Evolutionary conservation across 148 eudicot species (phyloP).

Genomic region (Amaranthus cruentus): DNA sequence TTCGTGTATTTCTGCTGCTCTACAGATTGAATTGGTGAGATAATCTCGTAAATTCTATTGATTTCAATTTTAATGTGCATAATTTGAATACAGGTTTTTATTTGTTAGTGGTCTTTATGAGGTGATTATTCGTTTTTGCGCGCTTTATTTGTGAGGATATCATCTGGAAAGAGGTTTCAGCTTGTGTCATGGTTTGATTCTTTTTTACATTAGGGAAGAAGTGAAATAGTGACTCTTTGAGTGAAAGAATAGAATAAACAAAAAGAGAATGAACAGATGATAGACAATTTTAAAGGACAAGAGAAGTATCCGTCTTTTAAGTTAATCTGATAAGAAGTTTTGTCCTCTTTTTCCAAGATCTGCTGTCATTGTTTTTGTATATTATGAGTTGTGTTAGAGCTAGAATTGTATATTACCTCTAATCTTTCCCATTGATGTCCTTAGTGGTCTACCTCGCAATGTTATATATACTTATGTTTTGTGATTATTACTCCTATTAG

Average conservation of each 20-base stretch:
- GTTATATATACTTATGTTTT: not conserved
- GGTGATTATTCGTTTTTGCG: not conserved
- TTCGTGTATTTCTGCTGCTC: slow-evolving; percentile 50
- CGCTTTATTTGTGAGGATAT: not conserved
- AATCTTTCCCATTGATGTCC: not conserved
- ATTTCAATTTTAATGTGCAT: not conserved
- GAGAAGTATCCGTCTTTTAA: no score
- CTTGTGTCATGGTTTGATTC: not conserved
- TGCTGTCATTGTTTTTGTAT: no score
- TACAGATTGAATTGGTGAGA: slow-evolving; percentile 82
- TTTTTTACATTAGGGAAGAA: no score
- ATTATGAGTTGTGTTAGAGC: no score
- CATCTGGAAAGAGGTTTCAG: not conserved
- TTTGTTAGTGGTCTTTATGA: not conserved
- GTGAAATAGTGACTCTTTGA: no score
- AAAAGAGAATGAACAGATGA: no score
- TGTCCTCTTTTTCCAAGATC: no score
- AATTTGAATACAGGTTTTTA: not conserved
- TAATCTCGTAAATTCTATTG: not conserved
- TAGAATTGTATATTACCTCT: no score
- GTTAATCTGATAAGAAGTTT: no score
- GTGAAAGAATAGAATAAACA: no score
- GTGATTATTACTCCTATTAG: not conserved
- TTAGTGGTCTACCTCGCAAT: not conserved
- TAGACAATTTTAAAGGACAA: no score